phyloP scores from a whole-genome alignment of 1,284 basidiomycete species.

The Boletus hoseneyae region DNA sequence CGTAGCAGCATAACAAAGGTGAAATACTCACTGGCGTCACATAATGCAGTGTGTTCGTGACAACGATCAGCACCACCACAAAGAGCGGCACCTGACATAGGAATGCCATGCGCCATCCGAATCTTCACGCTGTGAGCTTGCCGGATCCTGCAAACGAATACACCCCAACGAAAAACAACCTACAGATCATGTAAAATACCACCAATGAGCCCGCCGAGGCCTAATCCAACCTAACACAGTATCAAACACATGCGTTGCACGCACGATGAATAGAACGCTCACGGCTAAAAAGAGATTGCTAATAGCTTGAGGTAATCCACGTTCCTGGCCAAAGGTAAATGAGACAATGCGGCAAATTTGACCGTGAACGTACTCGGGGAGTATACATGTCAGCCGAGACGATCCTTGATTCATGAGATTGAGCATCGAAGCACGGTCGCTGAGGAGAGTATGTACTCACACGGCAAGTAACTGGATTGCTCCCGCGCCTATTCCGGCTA shows the following conservation, averaged over 20 bases:
- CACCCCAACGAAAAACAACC: neutral
- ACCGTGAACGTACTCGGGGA: constrained; percentile 8
- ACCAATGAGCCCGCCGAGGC: constrained; percentile 16
- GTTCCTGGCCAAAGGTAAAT: constrained; percentile 1
- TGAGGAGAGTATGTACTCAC: constrained; percentile 2
- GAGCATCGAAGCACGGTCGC: neutral
- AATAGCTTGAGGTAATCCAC: constrained; percentile 14
- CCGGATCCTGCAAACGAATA: neutral
- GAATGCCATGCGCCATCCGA: constrained; percentile 18
- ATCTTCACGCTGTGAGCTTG: constrained; percentile 9
- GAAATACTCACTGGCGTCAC: constrained; percentile 12
- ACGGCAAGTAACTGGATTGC: constrained; percentile 11
- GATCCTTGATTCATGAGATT: constrained; percentile 5
- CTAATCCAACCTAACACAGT: constrained; percentile 11
- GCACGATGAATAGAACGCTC: neutral
- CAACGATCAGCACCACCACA: constrained; percentile 8
- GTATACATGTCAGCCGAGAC: constrained; percentile 17
- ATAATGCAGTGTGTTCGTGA: constrained; percentile 10
- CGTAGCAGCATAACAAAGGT: too few relatives aligned
- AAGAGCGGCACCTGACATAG: constrained; percentile 16
- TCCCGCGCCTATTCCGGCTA: constrained; percentile 16
- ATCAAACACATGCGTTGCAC: neutral
- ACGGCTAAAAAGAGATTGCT: constrained; percentile 9
- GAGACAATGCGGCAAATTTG: neutral
- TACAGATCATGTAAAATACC: constrained; percentile 16